These are phyloP conservation scores for Sugiyamaella grinbergsii DNA, from an alignment of 1,139 yeast genomes.

Conservation along the genomic window DNA sequence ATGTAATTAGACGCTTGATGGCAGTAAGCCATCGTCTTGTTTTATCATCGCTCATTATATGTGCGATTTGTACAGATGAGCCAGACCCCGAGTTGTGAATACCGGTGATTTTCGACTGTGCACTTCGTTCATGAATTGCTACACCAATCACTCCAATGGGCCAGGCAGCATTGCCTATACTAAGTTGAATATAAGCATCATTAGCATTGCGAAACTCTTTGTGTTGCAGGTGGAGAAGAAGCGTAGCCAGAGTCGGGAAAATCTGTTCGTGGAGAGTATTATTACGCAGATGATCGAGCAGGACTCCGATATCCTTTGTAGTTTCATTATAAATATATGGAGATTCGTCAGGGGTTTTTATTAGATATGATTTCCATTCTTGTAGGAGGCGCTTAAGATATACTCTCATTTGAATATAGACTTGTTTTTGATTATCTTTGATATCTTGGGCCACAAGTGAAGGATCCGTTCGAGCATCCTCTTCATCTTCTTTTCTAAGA, in stretches of 20 bases:
- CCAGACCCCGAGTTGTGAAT: constrained; percentile 28
- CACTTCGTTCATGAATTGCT: constrained; percentile 76
- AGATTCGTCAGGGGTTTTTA: constrained; percentile 26
- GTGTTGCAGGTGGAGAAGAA: constrained; percentile 60
- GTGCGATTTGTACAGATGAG: constrained; percentile 49
- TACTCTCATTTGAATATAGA: constrained; percentile 51
- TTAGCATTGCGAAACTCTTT: constrained; percentile 58
- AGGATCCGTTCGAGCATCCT: constrained; percentile 35
- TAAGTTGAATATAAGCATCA: constrained; percentile 70
- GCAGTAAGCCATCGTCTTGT: constrained; percentile 80
- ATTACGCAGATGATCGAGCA: constrained; percentile 61
- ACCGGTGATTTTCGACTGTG: constrained; percentile 50
- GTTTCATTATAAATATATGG: constrained; percentile 52
- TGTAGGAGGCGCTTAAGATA: constrained; percentile 51
- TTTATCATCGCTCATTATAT: constrained; percentile 75
- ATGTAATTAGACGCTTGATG: constrained; percentile 68
- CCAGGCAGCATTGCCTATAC: constrained; percentile 91
- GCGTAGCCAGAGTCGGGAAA: constrained; percentile 60
- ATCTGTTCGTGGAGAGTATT: constrained; percentile 49
- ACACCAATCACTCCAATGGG: constrained; percentile 83
- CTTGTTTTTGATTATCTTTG: constrained; percentile 41
- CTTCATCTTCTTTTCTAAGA: constrained; percentile 35
- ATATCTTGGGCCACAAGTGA: constrained; percentile 46
- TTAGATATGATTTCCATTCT: constrained; percentile 49
- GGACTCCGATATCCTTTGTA: constrained; percentile 59